phyloP scores from a whole-genome alignment of 306 rosid species.

The Vachellia collinsii region DNA sequence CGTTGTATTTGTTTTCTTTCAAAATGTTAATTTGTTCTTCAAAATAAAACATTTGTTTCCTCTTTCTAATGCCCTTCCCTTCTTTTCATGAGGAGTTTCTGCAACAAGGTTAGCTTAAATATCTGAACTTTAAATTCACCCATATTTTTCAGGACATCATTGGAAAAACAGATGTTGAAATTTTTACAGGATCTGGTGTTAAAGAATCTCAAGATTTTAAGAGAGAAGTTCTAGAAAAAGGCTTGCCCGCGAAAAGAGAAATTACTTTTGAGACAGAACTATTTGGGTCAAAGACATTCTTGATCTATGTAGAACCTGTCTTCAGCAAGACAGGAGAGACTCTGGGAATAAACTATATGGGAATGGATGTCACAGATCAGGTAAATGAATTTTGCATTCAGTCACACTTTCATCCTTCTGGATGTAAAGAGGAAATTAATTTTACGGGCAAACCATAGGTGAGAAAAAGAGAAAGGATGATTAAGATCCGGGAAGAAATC shows the following conservation, averaged over 20 bases:
- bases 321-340: constrained; percentile 97
- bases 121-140: constrained; percentile 9
- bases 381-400: constrained; percentile 43
- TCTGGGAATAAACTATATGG: constrained; percentile 95
- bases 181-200: constrained; percentile 92
- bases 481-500: constrained; percentile 81
- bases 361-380: constrained; percentile 99
- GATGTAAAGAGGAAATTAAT: constrained; percentile 20
- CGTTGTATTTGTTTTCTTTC: constrained; percentile 8
- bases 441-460: constrained; percentile 54
- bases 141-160: constrained; percentile 74
- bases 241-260: constrained; percentile 86
- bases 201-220: constrained; percentile 96
- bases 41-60: constrained; percentile 26
- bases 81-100: constrained; percentile 18
- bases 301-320: constrained; percentile 96
- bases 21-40: constrained; percentile 15
- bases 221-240: constrained; percentile 94
- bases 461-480: constrained; percentile 94
- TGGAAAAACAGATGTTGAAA: constrained; percentile 95
- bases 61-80: constrained; percentile 37
- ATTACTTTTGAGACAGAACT: constrained; percentile 87
- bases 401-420: constrained; percentile 25
- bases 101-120: background rate
- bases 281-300: constrained; percentile 85